These are phyloP conservation scores for Pleurotus ostreatus DNA, from an alignment of 768 basidiomycete genomes.

Conservation along the genomic window DNA sequence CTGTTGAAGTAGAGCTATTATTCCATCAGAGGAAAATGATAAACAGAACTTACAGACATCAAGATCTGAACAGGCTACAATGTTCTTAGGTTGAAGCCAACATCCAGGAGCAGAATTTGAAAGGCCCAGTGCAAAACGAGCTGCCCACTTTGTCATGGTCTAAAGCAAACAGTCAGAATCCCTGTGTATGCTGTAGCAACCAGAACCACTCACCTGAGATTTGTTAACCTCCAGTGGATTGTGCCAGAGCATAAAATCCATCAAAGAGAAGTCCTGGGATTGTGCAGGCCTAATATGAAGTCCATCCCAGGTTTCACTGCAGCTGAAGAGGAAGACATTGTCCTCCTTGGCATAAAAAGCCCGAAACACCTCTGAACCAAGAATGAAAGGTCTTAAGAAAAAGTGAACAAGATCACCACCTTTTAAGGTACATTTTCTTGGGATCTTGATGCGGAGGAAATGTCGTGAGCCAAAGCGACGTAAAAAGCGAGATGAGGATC, in stretches of 20 bases:
- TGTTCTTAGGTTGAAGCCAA: conserved; percentile 23
- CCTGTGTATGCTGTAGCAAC: no score
- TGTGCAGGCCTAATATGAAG: background rate
- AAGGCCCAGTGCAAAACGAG: conserved; percentile 43
- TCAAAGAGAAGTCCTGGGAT: conserved; percentile 21
- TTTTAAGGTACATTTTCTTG: conserved; percentile 23
- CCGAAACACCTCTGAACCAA: conserved; percentile 52
- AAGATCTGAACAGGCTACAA: conserved; percentile 29
- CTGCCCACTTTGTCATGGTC: conserved; percentile 47
- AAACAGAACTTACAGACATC: conserved; percentile 22
- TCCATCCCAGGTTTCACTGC: conserved; percentile 37
- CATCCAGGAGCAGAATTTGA: conserved; percentile 49
- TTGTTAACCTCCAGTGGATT: conserved; percentile 35
- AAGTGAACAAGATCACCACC: conserved; percentile 32
- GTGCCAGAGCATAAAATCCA: conserved; percentile 40
- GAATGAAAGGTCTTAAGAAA: conserved; percentile 45
- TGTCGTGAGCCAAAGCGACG: conserved; percentile 63
- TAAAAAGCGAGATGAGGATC: conserved; percentile 52
- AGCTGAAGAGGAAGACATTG: conserved; percentile 50
- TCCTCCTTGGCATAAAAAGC: conserved; percentile 60
- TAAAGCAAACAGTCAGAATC: conserved; percentile 15
- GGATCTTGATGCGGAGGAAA: conserved; percentile 48
- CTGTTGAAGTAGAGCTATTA: conserved; percentile 15
- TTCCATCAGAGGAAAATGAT: no score
- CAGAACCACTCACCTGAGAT: conserved; percentile 31